Conservation (phyloP, 768 basidiomycete species). For the Suillus discolor region DNA sequence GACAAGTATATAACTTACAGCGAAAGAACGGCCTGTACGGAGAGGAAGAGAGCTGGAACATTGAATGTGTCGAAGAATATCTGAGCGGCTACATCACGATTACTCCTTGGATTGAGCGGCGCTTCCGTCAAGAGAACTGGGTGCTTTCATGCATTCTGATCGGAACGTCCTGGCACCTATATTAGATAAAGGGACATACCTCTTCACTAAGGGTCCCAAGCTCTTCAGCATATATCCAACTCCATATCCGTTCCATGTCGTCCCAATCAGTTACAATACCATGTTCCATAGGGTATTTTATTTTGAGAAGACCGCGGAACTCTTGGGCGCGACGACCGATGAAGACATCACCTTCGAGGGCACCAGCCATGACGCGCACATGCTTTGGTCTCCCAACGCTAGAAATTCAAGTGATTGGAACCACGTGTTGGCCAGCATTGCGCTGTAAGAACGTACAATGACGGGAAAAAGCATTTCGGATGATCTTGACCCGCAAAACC, state of each 20-base stretch:
- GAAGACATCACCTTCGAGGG: slow-evolving; percentile 94
- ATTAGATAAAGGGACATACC: slow-evolving; percentile 46
- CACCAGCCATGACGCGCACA: slow-evolving; percentile 96
- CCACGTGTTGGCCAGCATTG: slow-evolving; percentile 32
- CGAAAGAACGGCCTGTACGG: slow-evolving; percentile 95
- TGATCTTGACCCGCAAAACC: slow-evolving; percentile 99
- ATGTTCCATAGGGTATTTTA: slow-evolving; percentile 99
- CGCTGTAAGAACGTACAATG: slow-evolving; percentile 72
- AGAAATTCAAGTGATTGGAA: slow-evolving; percentile 23
- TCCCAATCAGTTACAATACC: slow-evolving; percentile 99
- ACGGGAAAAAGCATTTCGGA: slow-evolving; percentile 99
- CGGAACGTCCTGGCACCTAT: not conserved
- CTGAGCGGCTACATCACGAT: slow-evolving; percentile 95
- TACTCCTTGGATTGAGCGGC: slow-evolving; percentile 93
- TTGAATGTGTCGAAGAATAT: slow-evolving; percentile 99
- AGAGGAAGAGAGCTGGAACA: slow-evolving; percentile 94
- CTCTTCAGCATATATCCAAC: slow-evolving; percentile 95
- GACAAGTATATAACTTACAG: slow-evolving; percentile 58
- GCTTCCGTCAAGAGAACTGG: slow-evolving; percentile 97
- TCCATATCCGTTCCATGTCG: slow-evolving; percentile 99
- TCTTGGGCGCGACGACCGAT: slow-evolving; percentile 96
- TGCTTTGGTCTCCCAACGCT: slow-evolving; percentile 98
- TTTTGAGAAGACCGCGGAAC: slow-evolving; percentile 92
- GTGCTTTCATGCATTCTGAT: slow-evolving; percentile 58
- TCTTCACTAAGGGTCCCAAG: slow-evolving; percentile 95